These are phyloP conservation scores for Camelina hispida DNA, from an alignment of 345 rosid genomes.

Conservation along the genomic window DNA sequence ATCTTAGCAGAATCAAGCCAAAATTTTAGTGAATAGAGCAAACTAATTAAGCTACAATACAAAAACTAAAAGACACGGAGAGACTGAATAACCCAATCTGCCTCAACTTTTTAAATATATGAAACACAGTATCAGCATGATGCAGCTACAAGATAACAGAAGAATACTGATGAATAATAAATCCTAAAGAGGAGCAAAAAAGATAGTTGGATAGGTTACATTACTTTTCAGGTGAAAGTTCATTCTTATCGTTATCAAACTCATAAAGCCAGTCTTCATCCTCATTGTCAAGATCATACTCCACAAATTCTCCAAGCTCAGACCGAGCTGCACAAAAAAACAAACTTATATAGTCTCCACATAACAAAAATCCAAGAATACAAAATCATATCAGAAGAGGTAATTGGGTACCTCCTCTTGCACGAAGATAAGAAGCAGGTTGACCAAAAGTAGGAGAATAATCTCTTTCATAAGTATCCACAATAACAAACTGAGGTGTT, in stretches of 20 bases:
- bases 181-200: not conserved
- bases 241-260: slow-evolving; percentile 61
- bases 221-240: slow-evolving; percentile 76
- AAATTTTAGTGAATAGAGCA: slow-evolving; percentile 4
- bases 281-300: slow-evolving; percentile 96
- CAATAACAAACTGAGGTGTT: slow-evolving; percentile 84
- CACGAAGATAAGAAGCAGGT: slow-evolving; percentile 87
- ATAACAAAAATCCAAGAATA: too few species aligned
- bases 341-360: slow-evolving; percentile 11
- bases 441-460: slow-evolving; percentile 79
- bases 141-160: slow-evolving; percentile 13
- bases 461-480: slow-evolving; percentile 92
- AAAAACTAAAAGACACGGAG: slow-evolving; percentile 10
- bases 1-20: slow-evolving; percentile 12
- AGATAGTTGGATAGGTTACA: slow-evolving; percentile 11
- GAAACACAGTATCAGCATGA: not conserved
- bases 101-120: not conserved
- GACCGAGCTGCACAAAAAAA: slow-evolving; percentile 71
- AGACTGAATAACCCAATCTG: not conserved
- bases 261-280: slow-evolving; percentile 96
- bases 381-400: too few species aligned
- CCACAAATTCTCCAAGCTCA: slow-evolving; percentile 97
- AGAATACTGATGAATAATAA: not conserved
- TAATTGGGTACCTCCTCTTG: slow-evolving; percentile 98
- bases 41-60: slow-evolving; percentile 12